These are phyloP conservation scores for Aureobasidium namibiae DNA, from an alignment of 2,329 filamentous ascomycete species.

Conservation along the genomic window DNA sequence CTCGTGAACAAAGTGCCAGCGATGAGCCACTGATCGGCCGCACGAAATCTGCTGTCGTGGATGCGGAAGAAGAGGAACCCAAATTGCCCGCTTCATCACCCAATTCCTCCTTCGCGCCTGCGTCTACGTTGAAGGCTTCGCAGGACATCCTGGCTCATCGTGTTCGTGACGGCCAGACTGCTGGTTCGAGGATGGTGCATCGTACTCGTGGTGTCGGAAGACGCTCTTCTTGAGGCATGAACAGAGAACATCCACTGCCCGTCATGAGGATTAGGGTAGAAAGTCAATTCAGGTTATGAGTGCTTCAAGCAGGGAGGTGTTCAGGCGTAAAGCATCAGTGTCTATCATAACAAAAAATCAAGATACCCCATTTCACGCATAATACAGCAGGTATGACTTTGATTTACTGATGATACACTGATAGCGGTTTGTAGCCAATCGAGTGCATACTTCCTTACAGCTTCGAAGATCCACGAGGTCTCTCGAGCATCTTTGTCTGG, in stretches of 20 bases:
- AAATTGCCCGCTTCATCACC: neutral
- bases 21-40: neutral
- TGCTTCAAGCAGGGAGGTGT: no score
- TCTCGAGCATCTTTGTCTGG: constrained; percentile 47
- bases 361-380: neutral
- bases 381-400: neutral
- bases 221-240: neutral
- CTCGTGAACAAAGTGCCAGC: neutral
- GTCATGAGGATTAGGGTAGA: neutral
- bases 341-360: neutral
- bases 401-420: neutral
- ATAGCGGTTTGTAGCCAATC: neutral
- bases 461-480: constrained; percentile 34
- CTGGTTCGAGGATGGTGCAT: neutral
- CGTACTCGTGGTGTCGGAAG: neutral
- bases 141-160: neutral
- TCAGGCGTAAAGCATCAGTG: neutral
- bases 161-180: neutral
- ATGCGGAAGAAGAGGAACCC: neutral
- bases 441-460: constrained; percentile 25
- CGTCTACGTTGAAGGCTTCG: neutral
- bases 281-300: no score
- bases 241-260: no score
- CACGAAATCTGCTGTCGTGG: neutral
- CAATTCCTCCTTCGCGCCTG: neutral